Percentiles rank a stretch among this genome's conserved stretches.
These are phyloP conservation scores for Simplicillium aogashimaense DNA, from an alignment of 2,329 filamentous ascomycete genomes.

Conservation along the genomic window DNA sequence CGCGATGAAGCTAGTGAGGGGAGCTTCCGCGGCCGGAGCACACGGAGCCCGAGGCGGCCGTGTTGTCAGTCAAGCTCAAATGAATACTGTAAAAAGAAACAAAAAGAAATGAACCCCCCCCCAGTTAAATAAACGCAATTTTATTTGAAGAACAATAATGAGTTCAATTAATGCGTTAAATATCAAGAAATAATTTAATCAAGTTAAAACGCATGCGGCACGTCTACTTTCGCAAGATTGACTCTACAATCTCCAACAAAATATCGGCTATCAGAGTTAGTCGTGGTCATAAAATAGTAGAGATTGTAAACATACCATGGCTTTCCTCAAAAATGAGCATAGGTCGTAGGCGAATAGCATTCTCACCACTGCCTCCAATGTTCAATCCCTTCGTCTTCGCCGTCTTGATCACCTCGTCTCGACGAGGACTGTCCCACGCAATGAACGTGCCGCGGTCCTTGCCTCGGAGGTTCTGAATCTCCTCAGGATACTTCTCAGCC, in stretches of 20 bases:
- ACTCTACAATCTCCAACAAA: slow-evolving; percentile 5
- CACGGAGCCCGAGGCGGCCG: too few species aligned
- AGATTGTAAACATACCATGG: slow-evolving; percentile 5
- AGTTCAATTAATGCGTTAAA: too few species aligned
- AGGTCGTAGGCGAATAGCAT: slow-evolving; percentile 6
- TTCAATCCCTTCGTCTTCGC: slow-evolving; percentile 5
- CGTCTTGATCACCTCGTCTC: slow-evolving; percentile 68
- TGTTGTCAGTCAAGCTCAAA: too few species aligned
- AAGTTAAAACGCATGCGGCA: too few species aligned
- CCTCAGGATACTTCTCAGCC: slow-evolving; percentile 58
- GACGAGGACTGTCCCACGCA: slow-evolving; percentile 74
- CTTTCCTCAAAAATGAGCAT: slow-evolving; percentile 6
- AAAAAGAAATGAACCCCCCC: too few species aligned
- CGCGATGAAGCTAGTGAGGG: too few species aligned
- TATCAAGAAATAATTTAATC: too few species aligned
- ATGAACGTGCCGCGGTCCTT: slow-evolving; percentile 88
- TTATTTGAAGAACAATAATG: too few species aligned
- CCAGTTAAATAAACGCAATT: too few species aligned
- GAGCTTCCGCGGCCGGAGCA: too few species aligned
- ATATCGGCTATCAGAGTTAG: slow-evolving; percentile 6
- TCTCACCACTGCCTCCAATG: slow-evolving; percentile 6
- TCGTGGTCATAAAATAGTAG: not conserved
- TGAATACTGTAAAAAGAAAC: not conserved
- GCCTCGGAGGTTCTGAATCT: slow-evolving; percentile 76
- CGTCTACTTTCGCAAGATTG: slow-evolving; percentile 1